Evolutionary conservation across 2,329 filamentous ascomycete genomes (phyloP), one percentile per base, ranked within the genome.

Genomic region (Rachicladosporium sp.): DNA sequence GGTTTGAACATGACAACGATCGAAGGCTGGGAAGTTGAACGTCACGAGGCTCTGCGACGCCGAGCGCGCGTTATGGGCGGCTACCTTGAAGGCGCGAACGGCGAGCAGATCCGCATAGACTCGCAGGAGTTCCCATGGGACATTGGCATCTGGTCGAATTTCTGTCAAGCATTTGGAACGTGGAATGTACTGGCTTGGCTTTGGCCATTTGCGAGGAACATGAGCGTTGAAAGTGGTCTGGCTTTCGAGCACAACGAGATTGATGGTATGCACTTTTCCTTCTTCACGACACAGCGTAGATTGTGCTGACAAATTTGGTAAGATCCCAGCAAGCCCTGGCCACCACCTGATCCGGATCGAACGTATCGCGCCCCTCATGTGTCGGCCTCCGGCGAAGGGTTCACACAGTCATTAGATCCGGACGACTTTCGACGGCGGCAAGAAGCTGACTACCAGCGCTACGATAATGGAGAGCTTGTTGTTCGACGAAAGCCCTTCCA

Each of bases 41-140:
- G 67, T 4, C 67, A 70, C 45, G 53, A 60, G 6, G 63, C 66
- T 3, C 51, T 70, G 1, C 45, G 70, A 4, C 57, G 65, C 3
- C 62, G 67, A 10, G 63, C 67, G 2, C 52, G 61, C 4, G 55
- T 60, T 30, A 65, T 74, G 12, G 76, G 76, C 1, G 76, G 76
- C 4, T 74, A 67, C 50, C 61, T 68, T 33, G 59, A 74, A 29
- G 72, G 67, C 0, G 73, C 74, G 0, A 71, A 76, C 33, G 76
- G 76, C 2, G 57, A 60, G 2, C 64, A 65, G 41, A 46, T 78
- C 2, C 61, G 66, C 8, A 70, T 82, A 33, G 66, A 72, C 42
- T 72, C 69, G 38, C 73, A 88, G 50, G 82, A 89, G 58, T 91
- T 86, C 50, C 85, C 84, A 0, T 91, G 87, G 60, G 84, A 93